phyloP scores from a whole-genome alignment of 441 rosid genomes.

The Dalechampia spathulata region DNA sequence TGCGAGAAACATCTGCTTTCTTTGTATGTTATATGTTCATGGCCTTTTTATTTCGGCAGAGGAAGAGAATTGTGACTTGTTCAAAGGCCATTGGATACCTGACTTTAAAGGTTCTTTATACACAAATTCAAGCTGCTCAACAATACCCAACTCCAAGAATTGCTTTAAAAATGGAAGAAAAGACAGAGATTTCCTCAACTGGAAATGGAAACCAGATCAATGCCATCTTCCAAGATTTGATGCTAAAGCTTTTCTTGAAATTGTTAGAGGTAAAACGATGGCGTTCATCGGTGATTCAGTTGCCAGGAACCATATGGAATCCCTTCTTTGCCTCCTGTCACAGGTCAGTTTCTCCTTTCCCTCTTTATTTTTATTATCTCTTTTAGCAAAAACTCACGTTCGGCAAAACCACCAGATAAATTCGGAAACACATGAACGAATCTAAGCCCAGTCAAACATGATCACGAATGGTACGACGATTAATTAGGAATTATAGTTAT shows the following conservation, averaged over 20 bases:
- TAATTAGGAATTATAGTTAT: too few relatives aligned
- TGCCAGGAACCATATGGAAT: constrained; percentile 83
- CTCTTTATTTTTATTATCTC: too few relatives aligned
- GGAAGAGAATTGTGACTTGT: constrained; percentile 47
- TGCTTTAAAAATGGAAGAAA: constrained; percentile 60
- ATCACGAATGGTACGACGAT: too few relatives aligned
- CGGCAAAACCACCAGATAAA: too few relatives aligned
- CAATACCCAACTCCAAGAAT: constrained; percentile 64
- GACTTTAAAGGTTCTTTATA: constrained; percentile 43
- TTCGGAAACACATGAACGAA: too few relatives aligned
- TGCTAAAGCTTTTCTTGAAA: constrained; percentile 36
- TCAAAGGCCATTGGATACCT: constrained; percentile 62
- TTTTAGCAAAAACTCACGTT: too few relatives aligned
- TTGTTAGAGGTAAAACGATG: constrained; percentile 64
- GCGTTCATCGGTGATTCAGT: constrained; percentile 84
- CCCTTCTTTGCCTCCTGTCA: constrained; percentile 74
- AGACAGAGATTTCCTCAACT: constrained; percentile 54
- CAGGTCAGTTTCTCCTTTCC: constrained; percentile 47
- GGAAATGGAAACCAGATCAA: constrained; percentile 86
- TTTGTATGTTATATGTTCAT: background rate
- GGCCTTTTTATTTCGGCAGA: constrained; percentile 10
- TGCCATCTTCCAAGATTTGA: constrained; percentile 66
- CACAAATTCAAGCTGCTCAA: constrained; percentile 58
- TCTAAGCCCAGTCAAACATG: too few relatives aligned
- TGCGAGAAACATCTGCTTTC: background rate